Percentiles rank a stretch among this genome's conserved stretches.
These are phyloP conservation scores for Globisporangium cystogenes DNA, from an alignment of 352 stramenopile genomes.

Conservation along the genomic window DNA sequence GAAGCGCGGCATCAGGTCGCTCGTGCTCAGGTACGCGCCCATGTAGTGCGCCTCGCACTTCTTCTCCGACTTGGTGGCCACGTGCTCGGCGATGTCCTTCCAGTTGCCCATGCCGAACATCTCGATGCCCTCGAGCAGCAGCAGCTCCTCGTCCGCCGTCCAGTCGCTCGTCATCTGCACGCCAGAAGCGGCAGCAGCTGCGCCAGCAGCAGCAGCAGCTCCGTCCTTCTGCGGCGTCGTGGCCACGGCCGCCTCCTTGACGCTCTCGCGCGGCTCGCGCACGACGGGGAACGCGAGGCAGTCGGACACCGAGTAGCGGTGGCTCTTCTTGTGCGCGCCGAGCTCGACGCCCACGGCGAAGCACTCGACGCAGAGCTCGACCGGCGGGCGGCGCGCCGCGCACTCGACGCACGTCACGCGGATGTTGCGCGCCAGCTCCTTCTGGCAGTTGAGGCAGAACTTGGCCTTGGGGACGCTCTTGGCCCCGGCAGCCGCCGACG, in stretches of 20 bases:
- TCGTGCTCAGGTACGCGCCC: constrained; percentile 59
- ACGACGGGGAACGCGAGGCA: constrained; percentile 77
- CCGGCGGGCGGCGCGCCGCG: constrained; percentile 30
- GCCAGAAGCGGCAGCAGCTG: background rate
- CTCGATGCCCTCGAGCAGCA: constrained; percentile 94
- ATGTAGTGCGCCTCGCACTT: constrained; percentile 91
- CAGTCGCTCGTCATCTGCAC: constrained; percentile 45
- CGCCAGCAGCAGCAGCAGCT: constrained; percentile 7
- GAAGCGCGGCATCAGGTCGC: constrained; percentile 61
- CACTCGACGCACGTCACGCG: constrained; percentile 83
- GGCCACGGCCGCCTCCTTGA: constrained; percentile 3
- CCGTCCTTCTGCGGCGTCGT: constrained; percentile 17
- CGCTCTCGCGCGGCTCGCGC: constrained; percentile 22
- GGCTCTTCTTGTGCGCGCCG: constrained; percentile 74
- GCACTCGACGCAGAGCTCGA: constrained; percentile 95
- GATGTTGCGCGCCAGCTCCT: constrained; percentile 80
- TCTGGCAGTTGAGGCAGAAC: constrained; percentile 83
- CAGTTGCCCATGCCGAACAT: constrained; percentile 97
- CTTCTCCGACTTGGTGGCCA: constrained; percentile 80
- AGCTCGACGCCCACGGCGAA: constrained; percentile 86
- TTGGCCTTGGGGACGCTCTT: constrained; percentile 48
- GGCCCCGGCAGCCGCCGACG: constrained; percentile 2
- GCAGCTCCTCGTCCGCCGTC: constrained; percentile 94
- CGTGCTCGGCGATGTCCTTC: constrained; percentile 88
- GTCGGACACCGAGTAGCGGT: constrained; percentile 80